These are phyloP conservation scores for Leccinellum rugosiceps DNA, from an alignment of 768 basidiomycete species.

Conservation along the genomic window DNA sequence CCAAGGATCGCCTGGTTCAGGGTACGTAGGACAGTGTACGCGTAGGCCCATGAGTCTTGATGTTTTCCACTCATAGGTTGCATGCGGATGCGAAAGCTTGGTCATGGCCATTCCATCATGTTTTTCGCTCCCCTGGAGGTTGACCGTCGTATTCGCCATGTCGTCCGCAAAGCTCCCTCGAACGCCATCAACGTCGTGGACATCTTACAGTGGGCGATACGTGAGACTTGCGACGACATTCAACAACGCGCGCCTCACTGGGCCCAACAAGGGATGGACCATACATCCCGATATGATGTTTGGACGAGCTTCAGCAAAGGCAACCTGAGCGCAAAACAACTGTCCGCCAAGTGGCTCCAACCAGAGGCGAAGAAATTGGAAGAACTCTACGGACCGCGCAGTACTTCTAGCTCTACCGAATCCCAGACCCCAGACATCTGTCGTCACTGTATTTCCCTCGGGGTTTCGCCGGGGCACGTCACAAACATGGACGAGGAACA, in stretches of 20 bases:
- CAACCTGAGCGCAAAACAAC: not conserved
- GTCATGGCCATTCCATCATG: slow-evolving; percentile 44
- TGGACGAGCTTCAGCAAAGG: slow-evolving; percentile 14
- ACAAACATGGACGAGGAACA: slow-evolving; percentile 44
- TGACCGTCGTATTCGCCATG: slow-evolving; percentile 34
- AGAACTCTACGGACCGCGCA: slow-evolving; percentile 29
- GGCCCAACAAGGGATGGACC: slow-evolving; percentile 37
- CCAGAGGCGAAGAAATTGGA: slow-evolving; percentile 38
- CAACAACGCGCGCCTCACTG: slow-evolving; percentile 39
- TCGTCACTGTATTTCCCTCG: slow-evolving; percentile 16
- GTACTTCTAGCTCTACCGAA: not conserved
- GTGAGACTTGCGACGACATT: slow-evolving; percentile 42
- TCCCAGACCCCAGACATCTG: slow-evolving; percentile 7
- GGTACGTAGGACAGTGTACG: slow-evolving; percentile 24
- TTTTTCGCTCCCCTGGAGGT: slow-evolving; percentile 46
- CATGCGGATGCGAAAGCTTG: slow-evolving; percentile 52
- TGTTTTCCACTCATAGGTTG: slow-evolving; percentile 34
- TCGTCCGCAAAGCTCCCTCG: slow-evolving; percentile 8
- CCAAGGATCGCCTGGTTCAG: slow-evolving; percentile 36
- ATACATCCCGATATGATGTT: slow-evolving; percentile 10
- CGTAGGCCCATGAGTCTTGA: not conserved
- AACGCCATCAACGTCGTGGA: slow-evolving; percentile 23
- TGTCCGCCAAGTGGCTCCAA: slow-evolving; percentile 35
- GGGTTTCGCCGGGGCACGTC: slow-evolving; percentile 12
- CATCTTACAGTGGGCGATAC: slow-evolving; percentile 44